Base-by-base conservation (phyloP, 306 rosid genomes). In the Castanea sativa region DNA sequence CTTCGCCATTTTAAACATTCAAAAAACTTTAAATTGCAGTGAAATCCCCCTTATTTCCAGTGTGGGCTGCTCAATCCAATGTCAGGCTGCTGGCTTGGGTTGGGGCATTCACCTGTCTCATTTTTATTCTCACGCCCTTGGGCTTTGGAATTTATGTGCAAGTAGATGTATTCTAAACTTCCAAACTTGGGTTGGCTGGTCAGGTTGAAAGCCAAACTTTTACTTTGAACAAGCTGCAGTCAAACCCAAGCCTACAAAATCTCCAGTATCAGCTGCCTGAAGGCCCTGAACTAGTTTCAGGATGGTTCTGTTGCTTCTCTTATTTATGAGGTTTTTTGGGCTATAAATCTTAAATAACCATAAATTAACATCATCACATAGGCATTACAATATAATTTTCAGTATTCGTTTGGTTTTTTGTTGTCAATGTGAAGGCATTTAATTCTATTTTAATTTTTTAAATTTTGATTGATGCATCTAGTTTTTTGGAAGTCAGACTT, bases 401-500 rank as follows among this genome's bases (percentile, higher is more conserved):
- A 6, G 27, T 68, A 35, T 8, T 29, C 3, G 15, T 68, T n/a
- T 19, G 52, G 9, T 33, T 68, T 68, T 52, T 68, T 19, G 5
- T 64, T 30, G 70, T 64, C 33, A 19, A 15, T 64, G 41, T 30
- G 70, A 64, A 16, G 32, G 70, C 72, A 18, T 67, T 67, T 21
- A 33, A 20, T 38, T 70, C 9, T 55, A 16, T 35, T 33, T 21
- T 7, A 20, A 25, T 70, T 30, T 30, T 49, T 53, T 2, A 32
- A 29, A 3, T 33, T 33, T 23, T 21, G 69, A 12, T 20, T 20
- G 25, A 15, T 6, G 65, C 55, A 43, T 58, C 35, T 35, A 32
- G 41, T 2, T 68, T 19, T 68, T 35, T 35, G 72, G 15, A 32
- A n/a, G 72, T 68, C 16, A 81, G 76, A 52, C 55, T 71, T 77